A percentile compares a stretch with the other conserved stretches of the same genome.
phyloP scores from a whole-genome alignment of 1,139 yeast genomes.

The Suhomyces bolitotheri region DNA sequence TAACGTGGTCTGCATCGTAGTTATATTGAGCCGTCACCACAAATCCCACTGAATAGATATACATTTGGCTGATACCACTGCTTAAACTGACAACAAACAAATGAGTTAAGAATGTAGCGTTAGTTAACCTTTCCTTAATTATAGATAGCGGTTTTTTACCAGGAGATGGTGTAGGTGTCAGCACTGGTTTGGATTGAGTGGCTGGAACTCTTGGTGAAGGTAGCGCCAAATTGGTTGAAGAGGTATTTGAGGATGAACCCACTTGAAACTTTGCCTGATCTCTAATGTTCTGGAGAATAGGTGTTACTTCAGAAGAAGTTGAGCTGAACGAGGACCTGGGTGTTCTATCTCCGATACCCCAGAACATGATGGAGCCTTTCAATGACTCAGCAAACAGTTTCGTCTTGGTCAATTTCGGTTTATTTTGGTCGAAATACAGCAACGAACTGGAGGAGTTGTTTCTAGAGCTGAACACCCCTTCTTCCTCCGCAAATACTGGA shows the following conservation, averaged over 20 bases:
- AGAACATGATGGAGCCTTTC: slow-evolving; percentile 40
- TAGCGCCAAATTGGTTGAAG: slow-evolving; percentile 14
- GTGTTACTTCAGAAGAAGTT: slow-evolving; percentile 17
- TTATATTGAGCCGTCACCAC: slow-evolving; percentile 44
- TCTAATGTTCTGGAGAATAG: slow-evolving; percentile 16
- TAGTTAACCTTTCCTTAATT: slow-evolving; percentile 26
- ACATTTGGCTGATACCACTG: slow-evolving; percentile 45
- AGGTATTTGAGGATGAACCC: slow-evolving; percentile 16
- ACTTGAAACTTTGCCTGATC: slow-evolving; percentile 9
- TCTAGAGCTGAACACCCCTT: slow-evolving; percentile 8
- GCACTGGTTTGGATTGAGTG: too few relatives aligned
- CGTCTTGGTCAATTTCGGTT: slow-evolving; percentile 1
- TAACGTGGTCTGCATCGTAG: slow-evolving; percentile 18
- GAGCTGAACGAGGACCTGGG: slow-evolving; percentile 26
- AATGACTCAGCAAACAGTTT: slow-evolving; percentile 18
- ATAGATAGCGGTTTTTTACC: slow-evolving; percentile 16
- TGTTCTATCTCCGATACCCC: slow-evolving; percentile 37
- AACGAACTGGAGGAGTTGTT: slow-evolving; percentile 8
- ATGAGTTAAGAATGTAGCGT: slow-evolving; percentile 34
- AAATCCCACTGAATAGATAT: slow-evolving; percentile 47
- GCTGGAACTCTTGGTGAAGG: too few relatives aligned
- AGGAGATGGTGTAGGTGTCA: neutral
- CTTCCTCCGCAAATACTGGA: slow-evolving; percentile 7
- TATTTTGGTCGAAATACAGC: slow-evolving; percentile 4
- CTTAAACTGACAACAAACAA: slow-evolving; percentile 36